A percentile compares a stretch with the other conserved stretches of the same genome.
Conservation (phyloP, 495 filamentous ascomycete species). For the Margaritispora aquatica region DNA sequence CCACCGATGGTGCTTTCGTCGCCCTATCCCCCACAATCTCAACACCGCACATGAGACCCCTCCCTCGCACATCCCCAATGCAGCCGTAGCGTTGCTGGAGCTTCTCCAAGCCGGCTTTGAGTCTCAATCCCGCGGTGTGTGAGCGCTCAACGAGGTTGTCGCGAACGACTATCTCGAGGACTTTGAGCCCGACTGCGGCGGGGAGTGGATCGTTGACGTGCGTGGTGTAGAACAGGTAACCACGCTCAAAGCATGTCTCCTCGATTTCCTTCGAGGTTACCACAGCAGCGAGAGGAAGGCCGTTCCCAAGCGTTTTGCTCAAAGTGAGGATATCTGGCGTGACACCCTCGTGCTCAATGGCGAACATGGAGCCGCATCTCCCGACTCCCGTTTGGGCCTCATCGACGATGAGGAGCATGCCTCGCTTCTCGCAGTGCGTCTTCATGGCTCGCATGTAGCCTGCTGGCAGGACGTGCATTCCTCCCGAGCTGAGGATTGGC, state of each 20-base stretch:
- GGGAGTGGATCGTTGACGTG: constrained; percentile 54
- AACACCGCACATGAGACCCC: constrained; percentile 54
- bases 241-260: constrained; percentile 43
- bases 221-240: constrained; percentile 51
- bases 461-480: constrained; percentile 48
- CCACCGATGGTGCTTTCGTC: constrained; percentile 33
- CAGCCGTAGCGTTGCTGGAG: constrained; percentile 40
- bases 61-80: constrained; percentile 58
- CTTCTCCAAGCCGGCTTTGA: constrained; percentile 36
- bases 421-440: constrained; percentile 54
- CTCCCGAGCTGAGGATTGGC: constrained; percentile 50
- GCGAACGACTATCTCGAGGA: constrained; percentile 51
- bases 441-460: constrained; percentile 61
- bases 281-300: constrained; percentile 51
- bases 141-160: constrained; percentile 50
- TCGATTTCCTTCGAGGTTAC: constrained; percentile 47
- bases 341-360: constrained; percentile 56
- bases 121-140: constrained; percentile 35
- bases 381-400: constrained; percentile 78
- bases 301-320: constrained; percentile 61
- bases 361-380: constrained; percentile 57
- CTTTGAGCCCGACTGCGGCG: constrained; percentile 53
- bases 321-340: constrained; percentile 60
- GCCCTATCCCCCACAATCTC: constrained; percentile 47
- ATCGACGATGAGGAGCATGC: constrained; percentile 62